Conservation (phyloP, 441 rosid species). For the Lepidium campestre region DNA sequence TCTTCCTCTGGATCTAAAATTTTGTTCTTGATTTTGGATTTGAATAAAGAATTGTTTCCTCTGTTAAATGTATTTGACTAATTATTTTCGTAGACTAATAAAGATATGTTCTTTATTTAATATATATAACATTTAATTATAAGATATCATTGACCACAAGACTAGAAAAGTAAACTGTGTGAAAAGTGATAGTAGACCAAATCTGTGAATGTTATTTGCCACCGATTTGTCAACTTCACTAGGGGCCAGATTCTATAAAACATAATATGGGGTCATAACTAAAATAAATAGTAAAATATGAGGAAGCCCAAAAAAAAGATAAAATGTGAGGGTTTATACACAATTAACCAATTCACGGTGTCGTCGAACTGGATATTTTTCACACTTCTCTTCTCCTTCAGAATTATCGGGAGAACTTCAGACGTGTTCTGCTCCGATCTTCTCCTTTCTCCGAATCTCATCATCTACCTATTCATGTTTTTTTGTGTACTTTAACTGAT, state of each 20-base stretch:
- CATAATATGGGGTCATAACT: neutral
- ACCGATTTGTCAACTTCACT: neutral
- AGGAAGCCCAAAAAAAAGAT: neutral
- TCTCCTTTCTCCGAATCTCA: neutral
- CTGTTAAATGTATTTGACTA: neutral
- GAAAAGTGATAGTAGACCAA: conserved; percentile 11
- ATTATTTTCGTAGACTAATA: neutral
- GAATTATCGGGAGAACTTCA: conserved; percentile 6
- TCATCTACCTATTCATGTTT: neutral
- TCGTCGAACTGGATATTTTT: conserved; percentile 13
- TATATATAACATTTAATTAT: neutral
- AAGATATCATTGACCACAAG: neutral
- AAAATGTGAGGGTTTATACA: neutral
- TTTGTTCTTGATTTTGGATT: neutral
- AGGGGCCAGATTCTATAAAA: no score
- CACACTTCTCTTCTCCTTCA: neutral
- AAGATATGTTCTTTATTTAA: neutral
- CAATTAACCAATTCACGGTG: neutral
- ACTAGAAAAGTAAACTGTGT: neutral
- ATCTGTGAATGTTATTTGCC: conserved; percentile 4
- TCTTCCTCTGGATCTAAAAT: neutral
- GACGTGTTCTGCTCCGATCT: conserved; percentile 2
- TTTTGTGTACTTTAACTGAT: neutral
- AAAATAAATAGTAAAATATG: neutral
- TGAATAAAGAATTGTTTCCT: neutral